Conservation (phyloP, 208 protist species). For the Endotrypanum monterogeii region DNA sequence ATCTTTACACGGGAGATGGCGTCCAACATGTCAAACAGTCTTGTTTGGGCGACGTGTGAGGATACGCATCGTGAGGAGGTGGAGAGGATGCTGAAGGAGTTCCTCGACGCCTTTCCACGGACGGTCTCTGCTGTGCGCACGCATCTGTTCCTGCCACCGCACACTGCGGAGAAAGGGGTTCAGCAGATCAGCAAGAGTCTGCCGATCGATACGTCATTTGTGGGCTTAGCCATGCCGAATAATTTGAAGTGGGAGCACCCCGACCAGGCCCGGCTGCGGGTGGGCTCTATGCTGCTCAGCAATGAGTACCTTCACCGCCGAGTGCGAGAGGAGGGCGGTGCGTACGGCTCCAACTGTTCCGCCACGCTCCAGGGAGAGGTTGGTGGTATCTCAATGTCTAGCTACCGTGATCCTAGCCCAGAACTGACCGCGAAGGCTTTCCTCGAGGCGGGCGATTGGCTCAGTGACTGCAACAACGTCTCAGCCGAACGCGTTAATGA, state of each 20-base stretch:
- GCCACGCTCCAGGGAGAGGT: slow-evolving; percentile 76
- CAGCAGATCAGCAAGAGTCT: slow-evolving; percentile 45
- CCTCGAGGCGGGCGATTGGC: slow-evolving; percentile 65
- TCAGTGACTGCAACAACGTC: slow-evolving; percentile 60
- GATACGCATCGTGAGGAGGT: slow-evolving; percentile 56
- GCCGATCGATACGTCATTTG: slow-evolving; percentile 87
- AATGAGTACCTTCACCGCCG: slow-evolving; percentile 91
- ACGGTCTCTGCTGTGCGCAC: slow-evolving; percentile 12
- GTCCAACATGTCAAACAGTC: slow-evolving; percentile 43
- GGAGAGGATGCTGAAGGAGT: slow-evolving; percentile 43
- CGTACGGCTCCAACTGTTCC: slow-evolving; percentile 76
- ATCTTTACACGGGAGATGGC: slow-evolving; percentile 44
- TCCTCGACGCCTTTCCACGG: slow-evolving; percentile 40
- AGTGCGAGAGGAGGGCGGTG: slow-evolving; percentile 91
- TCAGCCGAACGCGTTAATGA: slow-evolving; percentile 69
- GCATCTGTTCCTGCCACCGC: slow-evolving; percentile 33
- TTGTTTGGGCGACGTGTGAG: slow-evolving; percentile 90
- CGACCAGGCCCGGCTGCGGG: slow-evolving; percentile 74
- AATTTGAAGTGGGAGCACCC: slow-evolving; percentile 56
- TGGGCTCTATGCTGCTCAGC: slow-evolving; percentile 68
- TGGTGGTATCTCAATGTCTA: slow-evolving; percentile 82
- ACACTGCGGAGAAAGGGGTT: slow-evolving; percentile 6
- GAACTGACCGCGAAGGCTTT: slow-evolving; percentile 72
- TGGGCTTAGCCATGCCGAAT: slow-evolving; percentile 69
- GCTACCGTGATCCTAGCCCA: slow-evolving; percentile 88